Percentiles rank a stretch among this genome's conserved stretches.
Evolutionary conservation across 2,329 filamentous ascomycete species (phyloP).

Genomic region (Trichoderma koningii): DNA sequence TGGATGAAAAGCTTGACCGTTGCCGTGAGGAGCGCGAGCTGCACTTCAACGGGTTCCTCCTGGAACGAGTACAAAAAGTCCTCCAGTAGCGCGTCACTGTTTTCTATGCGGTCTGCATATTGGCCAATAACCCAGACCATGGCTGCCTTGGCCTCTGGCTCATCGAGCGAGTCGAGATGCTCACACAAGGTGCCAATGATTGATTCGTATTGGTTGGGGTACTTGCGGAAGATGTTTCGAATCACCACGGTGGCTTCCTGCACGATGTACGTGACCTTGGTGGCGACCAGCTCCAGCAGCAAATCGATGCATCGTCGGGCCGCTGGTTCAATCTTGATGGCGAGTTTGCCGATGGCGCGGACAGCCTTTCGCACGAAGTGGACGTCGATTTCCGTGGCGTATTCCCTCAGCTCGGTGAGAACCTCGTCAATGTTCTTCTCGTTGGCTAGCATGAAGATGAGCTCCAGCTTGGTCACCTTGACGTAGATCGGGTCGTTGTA

Average conservation of each 20-base stretch:
- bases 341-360: slow-evolving; percentile 93
- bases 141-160: slow-evolving; percentile 95
- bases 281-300: slow-evolving; percentile 87
- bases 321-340: slow-evolving; percentile 97
- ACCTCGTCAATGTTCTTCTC: slow-evolving; percentile 96
- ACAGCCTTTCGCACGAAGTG: slow-evolving; percentile 98
- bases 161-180: slow-evolving; percentile 92
- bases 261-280: slow-evolving; percentile 98
- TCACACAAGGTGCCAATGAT: slow-evolving; percentile 96
- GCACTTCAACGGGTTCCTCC: slow-evolving; percentile 93
- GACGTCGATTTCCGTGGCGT: slow-evolving; percentile 97
- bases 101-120: slow-evolving; percentile 96
- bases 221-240: slow-evolving; percentile 98
- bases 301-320: slow-evolving; percentile 90
- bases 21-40: slow-evolving; percentile 89
- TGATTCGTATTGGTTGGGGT: slow-evolving; percentile 97
- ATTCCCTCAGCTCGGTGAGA: slow-evolving; percentile 89
- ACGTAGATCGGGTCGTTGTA: slow-evolving; percentile 99
- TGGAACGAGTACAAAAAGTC: slow-evolving; percentile 93
- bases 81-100: slow-evolving; percentile 88
- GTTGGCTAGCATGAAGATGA: slow-evolving; percentile 98
- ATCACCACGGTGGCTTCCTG: slow-evolving; percentile 99
- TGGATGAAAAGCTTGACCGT: slow-evolving; percentile 99
- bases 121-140: slow-evolving; percentile 99
- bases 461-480: slow-evolving; percentile 96